Percentiles rank a stretch among this genome's conserved stretches.
Conservation (phyloP, 2,329 filamentous ascomycete genomes). For the Fusarium sororula region DNA sequence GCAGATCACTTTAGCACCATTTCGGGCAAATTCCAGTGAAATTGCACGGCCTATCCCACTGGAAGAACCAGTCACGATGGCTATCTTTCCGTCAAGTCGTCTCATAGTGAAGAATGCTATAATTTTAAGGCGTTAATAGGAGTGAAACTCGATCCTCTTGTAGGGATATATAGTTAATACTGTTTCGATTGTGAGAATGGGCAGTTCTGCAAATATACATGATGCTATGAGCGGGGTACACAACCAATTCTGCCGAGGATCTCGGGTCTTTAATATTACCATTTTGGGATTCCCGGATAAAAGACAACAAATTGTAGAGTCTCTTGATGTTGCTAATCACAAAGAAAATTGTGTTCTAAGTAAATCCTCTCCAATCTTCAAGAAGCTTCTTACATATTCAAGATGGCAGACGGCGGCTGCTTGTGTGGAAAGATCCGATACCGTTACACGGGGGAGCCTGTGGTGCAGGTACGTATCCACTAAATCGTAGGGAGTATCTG, state of each 20-base stretch:
- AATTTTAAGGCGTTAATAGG: accelerated
- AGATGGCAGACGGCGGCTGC: not conserved
- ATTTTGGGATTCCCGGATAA: not conserved
- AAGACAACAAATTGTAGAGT: not conserved
- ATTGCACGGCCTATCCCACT: not conserved
- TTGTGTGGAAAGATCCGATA: not conserved
- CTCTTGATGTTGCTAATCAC: not conserved
- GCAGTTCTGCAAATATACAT: too few relatives aligned
- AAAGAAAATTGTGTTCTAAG: not conserved
- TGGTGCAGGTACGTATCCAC: not conserved
- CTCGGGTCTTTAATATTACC: not conserved
- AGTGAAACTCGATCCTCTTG: not conserved
- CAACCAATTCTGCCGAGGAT: not conserved
- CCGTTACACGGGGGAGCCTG: not conserved
- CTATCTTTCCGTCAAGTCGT: not conserved
- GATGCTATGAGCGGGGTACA: not conserved
- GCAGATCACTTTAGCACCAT: not conserved
- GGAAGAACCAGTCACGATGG: not conserved
- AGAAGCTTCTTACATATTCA: not conserved
- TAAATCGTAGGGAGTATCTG: not conserved
- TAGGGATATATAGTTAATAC: not conserved
- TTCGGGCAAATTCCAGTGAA: not conserved
- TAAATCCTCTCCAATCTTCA: not conserved
- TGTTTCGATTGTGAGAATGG: too few relatives aligned
- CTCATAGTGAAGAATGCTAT: not conserved